phyloP scores from a whole-genome alignment of 116 monocot species.

The Phalaenopsis hybrid region DNA sequence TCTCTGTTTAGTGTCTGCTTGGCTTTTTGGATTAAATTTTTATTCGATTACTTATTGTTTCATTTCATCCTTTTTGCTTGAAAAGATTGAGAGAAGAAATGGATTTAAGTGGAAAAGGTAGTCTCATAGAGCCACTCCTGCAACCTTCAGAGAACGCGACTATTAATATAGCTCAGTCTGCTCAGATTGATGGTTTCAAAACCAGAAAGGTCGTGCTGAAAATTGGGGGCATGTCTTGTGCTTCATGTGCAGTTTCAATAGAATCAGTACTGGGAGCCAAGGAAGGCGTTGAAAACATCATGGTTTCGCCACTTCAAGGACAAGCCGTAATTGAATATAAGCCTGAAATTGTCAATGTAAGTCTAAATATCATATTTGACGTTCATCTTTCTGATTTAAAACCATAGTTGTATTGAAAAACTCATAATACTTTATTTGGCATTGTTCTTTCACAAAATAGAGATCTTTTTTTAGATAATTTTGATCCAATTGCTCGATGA shows the following conservation, averaged over 20 bases:
- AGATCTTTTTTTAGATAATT: background rate
- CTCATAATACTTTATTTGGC: background rate
- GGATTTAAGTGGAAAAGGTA: conserved; percentile 30
- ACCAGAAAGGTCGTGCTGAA: conserved; percentile 44
- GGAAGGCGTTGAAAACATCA: conserved; percentile 52
- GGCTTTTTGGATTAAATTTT: background rate
- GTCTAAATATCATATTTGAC: conserved; percentile 1
- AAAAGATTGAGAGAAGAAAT: conserved; percentile 14
- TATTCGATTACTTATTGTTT: background rate
- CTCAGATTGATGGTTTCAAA: conserved; percentile 18
- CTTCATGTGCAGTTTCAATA: conserved; percentile 58
- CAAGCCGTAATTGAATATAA: conserved; percentile 49
- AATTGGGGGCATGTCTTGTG: conserved; percentile 53
- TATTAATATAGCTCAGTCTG: conserved; percentile 11
- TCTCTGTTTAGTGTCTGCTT: background rate
- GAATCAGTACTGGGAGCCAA: conserved; percentile 47
- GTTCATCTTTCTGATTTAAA: background rate
- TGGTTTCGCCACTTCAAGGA: conserved; percentile 62
- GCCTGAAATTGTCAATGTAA: conserved; percentile 50
- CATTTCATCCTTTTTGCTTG: background rate
- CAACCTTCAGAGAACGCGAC: conserved; percentile 13
- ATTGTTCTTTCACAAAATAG: background rate
- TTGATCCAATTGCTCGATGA: background rate
- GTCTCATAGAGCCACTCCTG: conserved; percentile 43
- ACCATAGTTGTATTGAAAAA: background rate